phyloP scores from a whole-genome alignment of 2,329 filamentous ascomycete species.

The Periconia sp. region DNA sequence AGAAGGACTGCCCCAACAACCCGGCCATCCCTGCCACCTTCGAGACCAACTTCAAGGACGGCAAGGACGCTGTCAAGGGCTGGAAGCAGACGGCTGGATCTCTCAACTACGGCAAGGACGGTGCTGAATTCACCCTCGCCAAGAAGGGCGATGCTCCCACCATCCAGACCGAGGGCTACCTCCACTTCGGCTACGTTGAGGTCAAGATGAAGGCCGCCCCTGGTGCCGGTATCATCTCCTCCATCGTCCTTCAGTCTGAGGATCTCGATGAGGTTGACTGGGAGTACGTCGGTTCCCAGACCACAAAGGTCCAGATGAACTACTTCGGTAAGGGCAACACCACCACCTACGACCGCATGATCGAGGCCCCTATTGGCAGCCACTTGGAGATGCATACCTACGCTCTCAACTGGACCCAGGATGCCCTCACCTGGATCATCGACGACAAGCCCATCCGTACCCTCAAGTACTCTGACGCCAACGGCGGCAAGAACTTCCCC shows the following conservation, averaged over 20 bases:
- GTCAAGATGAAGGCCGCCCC: constrained; percentile 74
- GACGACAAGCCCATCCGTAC: constrained; percentile 68
- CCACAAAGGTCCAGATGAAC: constrained; percentile 67
- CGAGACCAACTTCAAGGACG: constrained; percentile 49
- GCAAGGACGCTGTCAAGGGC: constrained; percentile 39
- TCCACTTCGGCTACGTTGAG: constrained; percentile 82
- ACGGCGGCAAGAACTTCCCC: constrained; percentile 65
- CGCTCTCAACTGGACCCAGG: constrained; percentile 71
- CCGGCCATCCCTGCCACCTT: constrained; percentile 45
- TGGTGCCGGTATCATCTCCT: constrained; percentile 75
- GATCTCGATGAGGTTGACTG: constrained; percentile 88
- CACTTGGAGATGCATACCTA: constrained; percentile 68
- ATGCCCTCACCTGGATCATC: constrained; percentile 68
- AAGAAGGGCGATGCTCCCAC: constrained; percentile 60
- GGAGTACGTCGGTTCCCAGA: constrained; percentile 73
- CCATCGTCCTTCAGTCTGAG: constrained; percentile 81
- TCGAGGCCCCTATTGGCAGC: constrained; percentile 58
- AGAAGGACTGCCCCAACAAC: constrained; percentile 49
- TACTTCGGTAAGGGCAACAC: constrained; percentile 77
- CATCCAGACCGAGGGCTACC: constrained; percentile 76
- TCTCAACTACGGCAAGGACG: constrained; percentile 48
- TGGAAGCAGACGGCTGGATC: constrained; percentile 43
- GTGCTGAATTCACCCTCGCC: constrained; percentile 54
- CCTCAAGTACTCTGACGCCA: constrained; percentile 59
- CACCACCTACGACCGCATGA: constrained; percentile 69